A percentile compares a stretch with the other conserved stretches of the same genome.
These are phyloP conservation scores for Diaporthe caulivora DNA, from an alignment of 2,329 filamentous ascomycete genomes.

Conservation along the genomic window DNA sequence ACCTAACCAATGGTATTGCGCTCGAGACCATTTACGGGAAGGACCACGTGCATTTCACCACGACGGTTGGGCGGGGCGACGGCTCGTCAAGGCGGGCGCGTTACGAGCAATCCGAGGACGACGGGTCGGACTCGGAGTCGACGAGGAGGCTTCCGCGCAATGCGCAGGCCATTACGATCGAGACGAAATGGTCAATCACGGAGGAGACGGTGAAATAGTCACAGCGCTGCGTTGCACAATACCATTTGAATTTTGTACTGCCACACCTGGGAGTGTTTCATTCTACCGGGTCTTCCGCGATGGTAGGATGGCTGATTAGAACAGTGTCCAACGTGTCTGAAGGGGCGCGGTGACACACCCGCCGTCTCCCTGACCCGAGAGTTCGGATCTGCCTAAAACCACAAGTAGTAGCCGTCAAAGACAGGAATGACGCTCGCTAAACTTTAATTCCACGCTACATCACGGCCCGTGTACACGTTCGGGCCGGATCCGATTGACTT, in stretches of 20 bases:
- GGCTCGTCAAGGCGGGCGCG: neutral
- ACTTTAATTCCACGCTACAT: neutral
- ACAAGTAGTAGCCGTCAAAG: neutral
- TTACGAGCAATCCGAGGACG: conserved; percentile 26
- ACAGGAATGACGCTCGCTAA: neutral
- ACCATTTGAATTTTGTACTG: neutral
- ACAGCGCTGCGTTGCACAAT: neutral
- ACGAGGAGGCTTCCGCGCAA: conserved; percentile 31
- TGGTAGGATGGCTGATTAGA: neutral
- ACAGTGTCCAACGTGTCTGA: neutral
- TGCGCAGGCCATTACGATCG: conserved; percentile 34
- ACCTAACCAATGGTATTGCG: conserved; percentile 33
- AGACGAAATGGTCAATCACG: conserved; percentile 37
- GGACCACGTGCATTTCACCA: conserved; percentile 33
- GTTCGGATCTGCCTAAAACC: neutral
- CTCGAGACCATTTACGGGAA: conserved; percentile 38
- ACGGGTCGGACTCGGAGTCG: conserved; percentile 31
- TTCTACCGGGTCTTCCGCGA: neutral
- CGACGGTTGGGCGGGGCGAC: conserved; percentile 31
- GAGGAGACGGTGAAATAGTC: conserved; percentile 25
- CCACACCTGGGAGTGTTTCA: neutral
- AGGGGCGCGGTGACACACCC: neutral
- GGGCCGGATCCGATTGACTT: conserved; percentile 11
- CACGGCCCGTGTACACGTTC: conserved; percentile 2
- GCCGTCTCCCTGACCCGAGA: neutral